Base-by-base conservation (phyloP, 2,329 filamentous ascomycete species). In the Fusarium sp. region DNA sequence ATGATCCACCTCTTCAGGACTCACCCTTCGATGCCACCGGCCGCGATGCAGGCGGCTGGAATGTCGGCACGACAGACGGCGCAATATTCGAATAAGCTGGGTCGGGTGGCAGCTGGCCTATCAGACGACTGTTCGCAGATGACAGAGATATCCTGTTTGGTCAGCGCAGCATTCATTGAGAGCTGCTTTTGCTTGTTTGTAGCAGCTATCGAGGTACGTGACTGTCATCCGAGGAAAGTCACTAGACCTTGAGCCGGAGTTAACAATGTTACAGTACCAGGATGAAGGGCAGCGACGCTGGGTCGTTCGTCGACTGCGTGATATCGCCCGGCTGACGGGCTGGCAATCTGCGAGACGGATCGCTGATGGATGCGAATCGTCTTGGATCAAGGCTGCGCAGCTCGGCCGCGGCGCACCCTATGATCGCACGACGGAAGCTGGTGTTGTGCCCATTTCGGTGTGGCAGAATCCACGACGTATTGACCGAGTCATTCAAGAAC, bases 21-120 rank as follows among this genome's bases (percentile, higher is more conserved):
- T 1, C 95, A 98, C 76, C 97, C 97, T 0, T 90, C 90, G 27
- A 98, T 98, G 95, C 96, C 95, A 1, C 95, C 96, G 0, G 92
- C 95, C 10, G 93, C 95, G 39, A 95, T 97, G 90, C 90, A 95
- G 77, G 95, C 97, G 4, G 95, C 95, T 0, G 93, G 92, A 9
- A 88, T 97, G 73, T 91, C 93, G 11, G 94, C 95, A 1, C 85
- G 86, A 16, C 89, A 93, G 59, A 98, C 96, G 1, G 90, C 88
- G 4, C 85, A 85, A 0, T 93, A 91, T 82, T 94, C 95, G 2
- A 91, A 91, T 70, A 88, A 92, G 73, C 91, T 98, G 68, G 95
- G 95, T 9, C 91, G 93, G 24, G 96, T 98, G 65, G 90, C 92
- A 2, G 94, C 93, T 0, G 95, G 95, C 0, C 82, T 94, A 52